Conservation (phyloP, 768 basidiomycete species). For the Solioccasus polychromus region DNA sequence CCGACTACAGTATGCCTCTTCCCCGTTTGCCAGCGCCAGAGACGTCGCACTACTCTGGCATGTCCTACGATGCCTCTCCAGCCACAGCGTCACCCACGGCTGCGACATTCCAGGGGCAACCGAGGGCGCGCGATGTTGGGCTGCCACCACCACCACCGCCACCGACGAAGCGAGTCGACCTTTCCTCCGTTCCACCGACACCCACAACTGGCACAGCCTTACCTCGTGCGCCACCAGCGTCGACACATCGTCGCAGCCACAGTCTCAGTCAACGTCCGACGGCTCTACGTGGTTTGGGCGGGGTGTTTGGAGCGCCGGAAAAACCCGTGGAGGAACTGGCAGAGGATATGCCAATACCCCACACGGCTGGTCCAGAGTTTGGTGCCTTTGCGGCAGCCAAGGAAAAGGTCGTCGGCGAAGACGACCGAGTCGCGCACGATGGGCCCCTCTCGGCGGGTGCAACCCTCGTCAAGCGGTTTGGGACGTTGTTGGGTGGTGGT, state of each 20-base stretch:
- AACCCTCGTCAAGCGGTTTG: conserved; percentile 76
- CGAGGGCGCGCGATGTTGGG: conserved; percentile 66
- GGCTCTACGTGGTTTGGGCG: conserved; percentile 52
- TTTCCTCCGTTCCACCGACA: conserved; percentile 19
- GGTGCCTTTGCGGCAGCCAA: conserved; percentile 48
- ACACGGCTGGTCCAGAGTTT: conserved; percentile 66
- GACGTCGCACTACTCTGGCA: conserved; percentile 75
- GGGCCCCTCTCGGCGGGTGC: conserved; percentile 54
- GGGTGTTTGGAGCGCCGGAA: conserved; percentile 50
- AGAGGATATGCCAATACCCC: conserved; percentile 41
- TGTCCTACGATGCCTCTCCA: conserved; percentile 67
- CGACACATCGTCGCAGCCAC: conserved; percentile 79
- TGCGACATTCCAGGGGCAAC: conserved; percentile 55
- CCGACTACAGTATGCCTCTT: conserved; percentile 81
- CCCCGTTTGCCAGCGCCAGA: conserved; percentile 80
- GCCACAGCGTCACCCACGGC: conserved; percentile 54
- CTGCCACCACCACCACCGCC: conserved; percentile 35
- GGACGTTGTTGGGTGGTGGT: conserved; percentile 53
- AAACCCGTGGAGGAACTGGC: conserved; percentile 44
- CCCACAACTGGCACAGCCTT: conserved; percentile 32
- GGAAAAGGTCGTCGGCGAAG: conserved; percentile 21
- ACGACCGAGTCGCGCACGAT: conserved; percentile 25
- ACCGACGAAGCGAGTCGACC: conserved; percentile 31
- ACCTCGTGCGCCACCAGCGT: conserved; percentile 72
- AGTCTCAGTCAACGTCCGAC: conserved; percentile 75